phyloP scores from a whole-genome alignment of 1,284 basidiomycete species.

The Austroboletus rostrupii region DNA sequence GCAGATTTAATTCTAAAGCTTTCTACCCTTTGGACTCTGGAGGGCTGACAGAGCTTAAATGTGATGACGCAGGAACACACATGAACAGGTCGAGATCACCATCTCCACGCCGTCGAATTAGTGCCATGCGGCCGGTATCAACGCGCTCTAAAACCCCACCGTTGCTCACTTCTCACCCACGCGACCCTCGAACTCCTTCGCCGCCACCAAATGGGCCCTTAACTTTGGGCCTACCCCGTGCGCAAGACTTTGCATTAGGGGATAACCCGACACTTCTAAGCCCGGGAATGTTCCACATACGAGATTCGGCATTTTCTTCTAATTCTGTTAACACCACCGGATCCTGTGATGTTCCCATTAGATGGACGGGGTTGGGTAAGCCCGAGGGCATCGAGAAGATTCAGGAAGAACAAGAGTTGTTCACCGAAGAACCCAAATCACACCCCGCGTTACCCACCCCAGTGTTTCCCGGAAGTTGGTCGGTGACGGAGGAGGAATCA shows the following conservation, averaged over 20 bases:
- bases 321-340: constrained; percentile 36
- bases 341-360: constrained; percentile 46
- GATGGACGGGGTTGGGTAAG: constrained; percentile 45
- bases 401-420: constrained; percentile 30
- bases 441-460: constrained; percentile 16
- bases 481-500: constrained; percentile 27
- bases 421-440: constrained; percentile 20
- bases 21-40: constrained; percentile 9
- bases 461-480: constrained; percentile 30
- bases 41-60: constrained; percentile 8
- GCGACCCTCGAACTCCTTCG: constrained; percentile 25
- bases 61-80: constrained; percentile 14
- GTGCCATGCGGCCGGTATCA: constrained; percentile 27
- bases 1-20: constrained; percentile 24
- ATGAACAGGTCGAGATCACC: constrained; percentile 23
- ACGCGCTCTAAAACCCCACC: constrained; percentile 34
- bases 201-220: constrained; percentile 16
- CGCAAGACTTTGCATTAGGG: constrained; percentile 20
- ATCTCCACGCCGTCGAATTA: constrained; percentile 26
- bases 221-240: constrained; percentile 9
- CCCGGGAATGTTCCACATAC: constrained; percentile 41
- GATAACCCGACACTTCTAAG: constrained; percentile 39
- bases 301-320: constrained; percentile 53
- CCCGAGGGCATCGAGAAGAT: constrained; percentile 31
- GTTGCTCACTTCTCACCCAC: constrained; percentile 26